These are phyloP conservation scores for Blastobotrys parvus DNA, from an alignment of 805 yeast species.

Conservation along the genomic window DNA sequence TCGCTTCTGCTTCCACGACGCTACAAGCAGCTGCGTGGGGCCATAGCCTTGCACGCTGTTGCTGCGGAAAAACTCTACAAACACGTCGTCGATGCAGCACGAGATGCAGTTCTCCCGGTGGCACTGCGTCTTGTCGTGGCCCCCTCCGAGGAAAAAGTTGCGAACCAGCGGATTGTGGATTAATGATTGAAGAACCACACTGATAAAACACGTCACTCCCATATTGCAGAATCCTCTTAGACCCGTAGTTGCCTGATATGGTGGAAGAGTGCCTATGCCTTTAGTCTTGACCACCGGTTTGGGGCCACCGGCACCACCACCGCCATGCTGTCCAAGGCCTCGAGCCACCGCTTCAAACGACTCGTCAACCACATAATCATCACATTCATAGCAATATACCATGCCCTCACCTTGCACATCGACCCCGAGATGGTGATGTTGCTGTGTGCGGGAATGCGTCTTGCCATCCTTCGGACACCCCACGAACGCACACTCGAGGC, in stretches of 20 bases:
- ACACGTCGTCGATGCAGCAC: constrained; percentile 76
- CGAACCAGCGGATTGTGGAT: constrained; percentile 86
- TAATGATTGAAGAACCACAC: constrained; percentile 80
- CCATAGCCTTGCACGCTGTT: constrained; percentile 63
- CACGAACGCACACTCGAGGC: constrained; percentile 15
- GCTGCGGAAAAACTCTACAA: constrained; percentile 64
- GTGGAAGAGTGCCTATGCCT: constrained; percentile 29
- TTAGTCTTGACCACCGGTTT: neutral
- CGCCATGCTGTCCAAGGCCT: neutral
- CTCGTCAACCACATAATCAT: constrained; percentile 58
- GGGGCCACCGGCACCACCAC: neutral
- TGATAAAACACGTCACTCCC: constrained; percentile 98
- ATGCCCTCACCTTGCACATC: constrained; percentile 51
- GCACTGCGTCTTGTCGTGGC: constrained; percentile 50
- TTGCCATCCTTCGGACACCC: constrained; percentile 14
- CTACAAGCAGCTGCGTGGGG: constrained; percentile 67
- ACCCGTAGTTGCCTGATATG: constrained; percentile 58
- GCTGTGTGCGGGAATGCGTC: constrained; percentile 5
- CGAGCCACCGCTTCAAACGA: constrained; percentile 45
- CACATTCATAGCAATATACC: constrained; percentile 73
- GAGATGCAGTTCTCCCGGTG: constrained; percentile 50
- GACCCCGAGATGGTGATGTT: constrained; percentile 42
- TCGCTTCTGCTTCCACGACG: constrained; percentile 74
- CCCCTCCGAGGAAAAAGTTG: constrained; percentile 66
- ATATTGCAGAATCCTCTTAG: constrained; percentile 81